A percentile compares a stretch with the other conserved stretches of the same genome.
These are phyloP conservation scores for Cenchrus purpureus DNA, from an alignment of 176 grass and related monocot species.

Conservation along the genomic window DNA sequence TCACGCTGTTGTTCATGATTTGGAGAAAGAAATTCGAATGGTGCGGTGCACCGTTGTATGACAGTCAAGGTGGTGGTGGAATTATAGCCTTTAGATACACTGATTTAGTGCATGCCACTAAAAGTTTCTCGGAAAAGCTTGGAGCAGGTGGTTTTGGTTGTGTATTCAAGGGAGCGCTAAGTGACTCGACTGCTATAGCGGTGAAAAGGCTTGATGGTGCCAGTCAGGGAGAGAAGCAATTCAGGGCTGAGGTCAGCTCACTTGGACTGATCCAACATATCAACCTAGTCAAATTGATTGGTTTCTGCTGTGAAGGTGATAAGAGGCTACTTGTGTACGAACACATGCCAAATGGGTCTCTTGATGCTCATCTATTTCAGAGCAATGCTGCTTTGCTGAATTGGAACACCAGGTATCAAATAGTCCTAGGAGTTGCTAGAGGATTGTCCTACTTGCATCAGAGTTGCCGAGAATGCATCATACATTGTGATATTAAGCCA, in stretches of 20 bases:
- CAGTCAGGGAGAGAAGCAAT: conserved; percentile 63
- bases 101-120: conserved; percentile 46
- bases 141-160: conserved; percentile 63
- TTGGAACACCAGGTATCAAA: conserved; percentile 51
- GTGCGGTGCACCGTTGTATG: conserved; percentile 15
- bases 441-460: conserved; percentile 64
- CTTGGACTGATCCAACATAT: conserved; percentile 62
- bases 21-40: conserved; percentile 32
- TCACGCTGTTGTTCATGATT: conserved; percentile 22
- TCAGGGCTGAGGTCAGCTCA: conserved; percentile 62
- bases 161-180: conserved; percentile 55
- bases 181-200: conserved; percentile 42
- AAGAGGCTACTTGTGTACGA: conserved; percentile 64
- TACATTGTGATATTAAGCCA: conserved; percentile 75
- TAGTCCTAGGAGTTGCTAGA: conserved; percentile 55
- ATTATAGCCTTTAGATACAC: conserved; percentile 41
- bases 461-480: conserved; percentile 62
- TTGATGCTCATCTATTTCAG: conserved; percentile 56
- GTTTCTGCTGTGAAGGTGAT: conserved; percentile 53
- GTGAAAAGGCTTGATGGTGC: conserved; percentile 56
- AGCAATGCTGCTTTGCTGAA: neutral
- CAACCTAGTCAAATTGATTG: conserved; percentile 62
- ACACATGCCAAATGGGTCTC: conserved; percentile 61
- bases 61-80: conserved; percentile 33
- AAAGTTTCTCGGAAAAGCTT: conserved; percentile 51